Percentiles rank a stretch among this genome's conserved stretches.
These are phyloP conservation scores for Aspergillus transmontanensis DNA, from an alignment of 2,329 filamentous ascomycete genomes.

Conservation along the genomic window DNA sequence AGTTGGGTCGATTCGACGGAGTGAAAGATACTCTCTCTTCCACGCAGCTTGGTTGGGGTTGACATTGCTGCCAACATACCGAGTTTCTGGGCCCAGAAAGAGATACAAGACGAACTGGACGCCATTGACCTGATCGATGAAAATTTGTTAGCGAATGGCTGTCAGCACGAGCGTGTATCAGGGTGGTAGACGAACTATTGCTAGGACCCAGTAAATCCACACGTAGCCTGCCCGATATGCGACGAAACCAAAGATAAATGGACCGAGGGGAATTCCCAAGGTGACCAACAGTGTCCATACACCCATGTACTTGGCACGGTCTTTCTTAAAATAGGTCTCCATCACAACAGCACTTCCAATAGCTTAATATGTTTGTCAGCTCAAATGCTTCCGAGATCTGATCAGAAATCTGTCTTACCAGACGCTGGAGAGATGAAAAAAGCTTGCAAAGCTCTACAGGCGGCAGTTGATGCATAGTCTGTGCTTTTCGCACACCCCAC, in stretches of 20 bases:
- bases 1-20: slow-evolving; percentile 56
- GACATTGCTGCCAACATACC: slow-evolving; percentile 46
- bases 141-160: slow-evolving; percentile 17
- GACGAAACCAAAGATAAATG: slow-evolving; percentile 48
- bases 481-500: slow-evolving; percentile 56
- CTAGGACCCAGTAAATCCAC: slow-evolving; percentile 63
- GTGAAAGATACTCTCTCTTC: slow-evolving; percentile 49
- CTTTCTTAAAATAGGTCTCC: slow-evolving; percentile 60
- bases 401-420: slow-evolving; percentile 12
- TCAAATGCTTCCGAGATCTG: neutral
- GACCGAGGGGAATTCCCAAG: slow-evolving; percentile 48
- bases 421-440: slow-evolving; percentile 60
- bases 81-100: slow-evolving; percentile 59
- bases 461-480: slow-evolving; percentile 52
- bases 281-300: slow-evolving; percentile 59
- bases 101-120: slow-evolving; percentile 60
- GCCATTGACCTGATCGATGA: slow-evolving; percentile 51
- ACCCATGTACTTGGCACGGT: slow-evolving; percentile 59
- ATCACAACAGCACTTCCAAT: slow-evolving; percentile 61
- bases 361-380: slow-evolving; percentile 28
- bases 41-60: slow-evolving; percentile 34
- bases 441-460: slow-evolving; percentile 55
- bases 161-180: slow-evolving; percentile 5
- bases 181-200: slow-evolving; percentile 49
- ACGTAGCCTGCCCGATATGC: slow-evolving; percentile 56